phyloP scores from a whole-genome alignment of 352 stramenopile genomes.

The Globisporangium iwayamae region DNA sequence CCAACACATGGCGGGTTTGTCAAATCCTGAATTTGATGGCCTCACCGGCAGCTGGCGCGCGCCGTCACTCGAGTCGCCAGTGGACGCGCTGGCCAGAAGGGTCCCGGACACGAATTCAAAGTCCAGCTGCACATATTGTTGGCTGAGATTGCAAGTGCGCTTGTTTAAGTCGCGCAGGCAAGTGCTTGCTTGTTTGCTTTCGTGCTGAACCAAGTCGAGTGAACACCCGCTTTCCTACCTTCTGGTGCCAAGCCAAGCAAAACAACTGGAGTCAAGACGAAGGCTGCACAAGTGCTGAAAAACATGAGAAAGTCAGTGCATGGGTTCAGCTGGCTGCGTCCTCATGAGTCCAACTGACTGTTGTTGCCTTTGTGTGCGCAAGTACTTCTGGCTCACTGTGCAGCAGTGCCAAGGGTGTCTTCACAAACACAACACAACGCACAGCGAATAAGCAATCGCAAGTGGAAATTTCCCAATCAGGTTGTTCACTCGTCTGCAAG shows the following conservation, averaged over 20 bases:
- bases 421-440: background rate
- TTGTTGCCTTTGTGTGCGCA: no score
- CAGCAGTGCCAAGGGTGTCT: background rate
- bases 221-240: no score
- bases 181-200: no score
- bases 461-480: background rate
- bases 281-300: background rate
- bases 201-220: no score
- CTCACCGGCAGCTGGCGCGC: background rate
- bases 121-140: background rate
- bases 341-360: no score
- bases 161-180: background rate
- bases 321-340: background rate
- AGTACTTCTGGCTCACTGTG: no score
- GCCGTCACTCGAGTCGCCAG: slow-evolving; percentile 7
- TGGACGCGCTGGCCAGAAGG: background rate
- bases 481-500: background rate
- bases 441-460: slow-evolving; percentile 4
- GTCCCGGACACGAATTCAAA: background rate
- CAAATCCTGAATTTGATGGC: background rate
- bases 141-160: background rate
- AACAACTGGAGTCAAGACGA: background rate
- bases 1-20: background rate
- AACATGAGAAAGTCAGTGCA: background rate
- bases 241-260: background rate